Evolutionary conservation across 371 early-diverging fungal genomes (phyloP), one percentile per base, ranked within the genome.

Genomic region (Mucor saturninus): DNA sequence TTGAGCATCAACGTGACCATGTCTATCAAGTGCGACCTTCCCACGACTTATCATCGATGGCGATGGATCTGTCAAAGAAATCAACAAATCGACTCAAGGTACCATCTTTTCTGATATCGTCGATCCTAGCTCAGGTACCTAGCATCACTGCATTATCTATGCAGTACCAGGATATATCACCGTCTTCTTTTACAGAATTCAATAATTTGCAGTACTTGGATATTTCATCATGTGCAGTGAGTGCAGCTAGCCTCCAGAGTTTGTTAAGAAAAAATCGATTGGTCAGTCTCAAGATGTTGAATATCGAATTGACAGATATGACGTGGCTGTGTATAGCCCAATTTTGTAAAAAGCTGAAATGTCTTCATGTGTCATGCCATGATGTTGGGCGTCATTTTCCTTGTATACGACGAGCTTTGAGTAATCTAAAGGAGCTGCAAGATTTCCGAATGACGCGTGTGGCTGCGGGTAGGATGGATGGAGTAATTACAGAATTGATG

Each of bases 361-460:
- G 68, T 42, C 67, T 79, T 43, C 76, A 79, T 54, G 54, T 79
- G 2, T 76, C 79, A 1, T 76, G 76, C 21, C 61, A 55, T 11
- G 74, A 72, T 26, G 6, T 35, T 8, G 68, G 68, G 7, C 30
- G 40, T 6, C 26, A 60, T 30, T 15, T 79, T n/a, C 35, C 55
- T 0, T 58, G 58, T 14, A 56, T 79, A 8, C 52, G 62, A 13
- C 68, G 54, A n/a, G 58, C 66, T 0, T 26, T 79, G 10, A 31
- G 45, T 2, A 45, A 43, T 26, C 26, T 79, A n/a, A 49, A 46
- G 3, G 0, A 61, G 0, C 37, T 79, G 3, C 40, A 56, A n/a
- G 79, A 79, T 56, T 79, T 79, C 45, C 61, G 79, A 26, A n/a
- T 79, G 30, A 79, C 76, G 2, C 71, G 76, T 2, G 45, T 76